Conservation (phyloP, 1,139 yeast species). For the Yamadazyma triangularis region DNA sequence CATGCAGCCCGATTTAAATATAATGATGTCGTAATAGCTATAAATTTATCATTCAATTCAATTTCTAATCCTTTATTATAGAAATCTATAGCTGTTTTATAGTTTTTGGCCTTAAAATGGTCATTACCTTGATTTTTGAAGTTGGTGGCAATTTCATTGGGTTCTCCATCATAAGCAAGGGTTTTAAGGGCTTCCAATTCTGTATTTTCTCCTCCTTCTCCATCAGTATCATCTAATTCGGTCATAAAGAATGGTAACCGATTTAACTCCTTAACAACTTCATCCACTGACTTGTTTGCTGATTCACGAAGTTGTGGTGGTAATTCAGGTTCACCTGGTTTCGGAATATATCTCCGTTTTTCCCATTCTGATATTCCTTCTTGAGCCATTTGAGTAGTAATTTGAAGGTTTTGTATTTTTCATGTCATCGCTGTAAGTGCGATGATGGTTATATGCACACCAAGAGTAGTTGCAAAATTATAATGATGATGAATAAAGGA, state of each 20-base stretch:
- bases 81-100: constrained; percentile 68
- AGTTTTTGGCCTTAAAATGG: constrained; percentile 65
- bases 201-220: constrained; percentile 70
- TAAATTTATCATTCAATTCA: constrained; percentile 47
- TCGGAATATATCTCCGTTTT: constrained; percentile 56
- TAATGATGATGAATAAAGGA: no score
- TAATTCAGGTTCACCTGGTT: constrained; percentile 71
- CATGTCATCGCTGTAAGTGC: no score
- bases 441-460: no score
- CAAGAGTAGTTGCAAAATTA: no score
- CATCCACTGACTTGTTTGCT: constrained; percentile 66
- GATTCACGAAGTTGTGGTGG: constrained; percentile 79
- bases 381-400: constrained; percentile 7
- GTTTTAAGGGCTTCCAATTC: constrained; percentile 86
- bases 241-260: constrained; percentile 95
- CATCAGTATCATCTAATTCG: constrained; percentile 70
- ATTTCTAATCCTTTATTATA: constrained; percentile 80
- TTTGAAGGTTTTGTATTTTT: no score
- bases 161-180: constrained; percentile 93
- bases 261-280: constrained; percentile 74
- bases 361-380: constrained; percentile 48
- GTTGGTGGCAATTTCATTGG: constrained; percentile 83
- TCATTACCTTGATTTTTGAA: constrained; percentile 95
- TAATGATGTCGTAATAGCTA: constrained; percentile 56
- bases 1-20: constrained; percentile 87